Base-by-base conservation (phyloP, 106 monocot genomes). In the Apostasia shenzhenica region DNA sequence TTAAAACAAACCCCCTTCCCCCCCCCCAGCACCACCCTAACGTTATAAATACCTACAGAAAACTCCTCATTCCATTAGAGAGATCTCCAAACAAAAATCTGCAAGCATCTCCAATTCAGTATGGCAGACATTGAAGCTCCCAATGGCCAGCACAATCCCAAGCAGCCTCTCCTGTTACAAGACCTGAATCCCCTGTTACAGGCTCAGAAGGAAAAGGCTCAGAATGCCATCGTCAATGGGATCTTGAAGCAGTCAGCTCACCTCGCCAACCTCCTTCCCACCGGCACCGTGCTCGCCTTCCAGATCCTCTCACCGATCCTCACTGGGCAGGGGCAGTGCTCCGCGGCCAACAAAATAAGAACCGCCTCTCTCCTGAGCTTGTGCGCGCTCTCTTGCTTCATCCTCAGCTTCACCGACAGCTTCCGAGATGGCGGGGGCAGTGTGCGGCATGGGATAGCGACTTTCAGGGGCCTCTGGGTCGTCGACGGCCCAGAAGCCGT, bases 201-300 rank as follows among this genome's bases (percentile, higher is more conserved):
- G 26, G 26, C 26, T 26, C 26, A 26, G 26, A 26, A 26, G 26
- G 26, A 26, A 26, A 26, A 26, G 26, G 26, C 26, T 26, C 26
- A 26, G 26, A 26, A 26, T 26, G 26, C 26, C 26, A 26, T 26
- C 26, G 26, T 26, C 26, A 26, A 26, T 26, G 26, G 26, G 26
- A 26, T 26, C 26, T 26, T 26, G 26, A 26, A 26, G 26, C 26
- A 26, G 26, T 26, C 83, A 6, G 80, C 80, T 26, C 57, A 83
- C 52, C 74, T 87, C 8, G 87, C 87, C 44, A 87, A 87, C 67
- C 87, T 78, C 77, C 81, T 87, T 74, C 26, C 26, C 26, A 26
- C 26, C 26, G 26, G 26, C 26, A 26, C 26, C 26, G 26, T 26
- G 26, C 26, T 87, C 59, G 75, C 82, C 11, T 87, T 87, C 69